These are phyloP conservation scores for Detonula confervacea DNA, from an alignment of 352 stramenopile genomes.

Conservation along the genomic window DNA sequence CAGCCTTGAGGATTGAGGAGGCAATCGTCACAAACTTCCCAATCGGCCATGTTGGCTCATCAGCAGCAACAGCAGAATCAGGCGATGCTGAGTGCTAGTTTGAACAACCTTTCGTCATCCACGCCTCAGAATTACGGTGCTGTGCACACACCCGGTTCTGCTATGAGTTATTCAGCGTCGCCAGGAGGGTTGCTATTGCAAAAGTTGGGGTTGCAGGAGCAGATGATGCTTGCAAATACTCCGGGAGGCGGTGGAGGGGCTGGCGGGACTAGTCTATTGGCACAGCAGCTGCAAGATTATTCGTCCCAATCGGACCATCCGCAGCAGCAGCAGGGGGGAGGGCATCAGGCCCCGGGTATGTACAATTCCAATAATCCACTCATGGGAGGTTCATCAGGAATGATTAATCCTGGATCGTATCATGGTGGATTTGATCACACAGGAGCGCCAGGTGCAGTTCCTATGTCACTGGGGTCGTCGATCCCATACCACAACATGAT, in stretches of 20 bases:
- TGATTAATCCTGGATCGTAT: constrained; percentile 34
- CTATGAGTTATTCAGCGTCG: constrained; percentile 12
- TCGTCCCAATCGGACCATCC: constrained; percentile 38
- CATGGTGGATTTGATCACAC: constrained; percentile 20
- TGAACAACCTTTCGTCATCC: constrained; percentile 30
- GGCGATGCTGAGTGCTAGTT: constrained; percentile 29
- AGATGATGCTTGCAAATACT: constrained; percentile 23
- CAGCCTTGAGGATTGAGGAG: constrained; percentile 5
- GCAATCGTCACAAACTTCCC: constrained; percentile 20
- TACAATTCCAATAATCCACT: constrained; percentile 6
- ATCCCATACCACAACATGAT: constrained; percentile 1
- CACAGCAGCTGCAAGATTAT: constrained; percentile 57
- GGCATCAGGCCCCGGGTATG: constrained; percentile 4
- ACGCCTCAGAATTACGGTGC: constrained; percentile 17
- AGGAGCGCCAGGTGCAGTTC: background rate
- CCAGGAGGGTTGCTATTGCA: constrained; percentile 28
- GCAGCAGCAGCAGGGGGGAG: background rate
- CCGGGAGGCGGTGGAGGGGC: background rate
- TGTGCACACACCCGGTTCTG: constrained; percentile 3
- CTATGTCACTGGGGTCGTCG: constrained; percentile 28
- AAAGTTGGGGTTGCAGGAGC: constrained; percentile 37
- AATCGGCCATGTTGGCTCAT: constrained; percentile 4
- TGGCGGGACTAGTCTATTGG: constrained; percentile 43
- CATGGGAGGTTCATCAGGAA: constrained; percentile 22
- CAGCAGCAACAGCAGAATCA: constrained; percentile 19